Evolutionary conservation across 805 yeast genomes (phyloP), one percentile per base, ranked within the genome.

Genomic region (Sugiyamaella lignohabitans): DNA sequence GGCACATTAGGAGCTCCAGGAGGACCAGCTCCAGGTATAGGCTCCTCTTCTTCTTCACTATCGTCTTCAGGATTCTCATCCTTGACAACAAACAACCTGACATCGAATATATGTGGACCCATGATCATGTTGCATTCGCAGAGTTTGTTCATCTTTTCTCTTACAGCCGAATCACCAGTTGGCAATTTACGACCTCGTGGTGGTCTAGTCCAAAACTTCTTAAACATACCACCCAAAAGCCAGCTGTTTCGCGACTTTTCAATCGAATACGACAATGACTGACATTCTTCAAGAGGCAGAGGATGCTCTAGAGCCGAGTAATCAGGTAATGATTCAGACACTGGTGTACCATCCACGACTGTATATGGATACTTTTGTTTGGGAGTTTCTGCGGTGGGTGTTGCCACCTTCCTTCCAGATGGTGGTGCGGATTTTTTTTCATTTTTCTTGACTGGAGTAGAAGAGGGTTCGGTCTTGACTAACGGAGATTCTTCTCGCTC

Each of bases 71-170:
- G 39, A 20, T 30, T 38, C 47, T 87, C 95, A 57, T 88, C 95
- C 57, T 86, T 85, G 44, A 87, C 76, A n/a, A 87, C 81, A 64
- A 85, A 93, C 27, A 93, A 64, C 50, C 94, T 69, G 1, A 84
- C 74, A 35, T 81, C 87, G 65, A 87, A 87, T 0, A 69, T 64
- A 64, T 91, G 98, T 0, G 96, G 96, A 0, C 97, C 98, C 19
- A 84, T 72, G 8, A 72, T 69, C 66, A 88, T 65, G 1, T 69
- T 66, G 50, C 89, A 79, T 55, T 89, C 96, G 55, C 91, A 79
- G 47, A 93, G 68, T 60, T 87, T 88, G 50, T 87, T 82, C 96
- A 89, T 88, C 47, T 80, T 80, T 53, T 91, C 97, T 56, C 94
- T 70, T 3, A 85, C 82, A 59, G 76, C 78, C n/a, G 60, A 65